Base-by-base conservation (phyloP, 148 eudicot species). In the Oxyria digyna region DNA sequence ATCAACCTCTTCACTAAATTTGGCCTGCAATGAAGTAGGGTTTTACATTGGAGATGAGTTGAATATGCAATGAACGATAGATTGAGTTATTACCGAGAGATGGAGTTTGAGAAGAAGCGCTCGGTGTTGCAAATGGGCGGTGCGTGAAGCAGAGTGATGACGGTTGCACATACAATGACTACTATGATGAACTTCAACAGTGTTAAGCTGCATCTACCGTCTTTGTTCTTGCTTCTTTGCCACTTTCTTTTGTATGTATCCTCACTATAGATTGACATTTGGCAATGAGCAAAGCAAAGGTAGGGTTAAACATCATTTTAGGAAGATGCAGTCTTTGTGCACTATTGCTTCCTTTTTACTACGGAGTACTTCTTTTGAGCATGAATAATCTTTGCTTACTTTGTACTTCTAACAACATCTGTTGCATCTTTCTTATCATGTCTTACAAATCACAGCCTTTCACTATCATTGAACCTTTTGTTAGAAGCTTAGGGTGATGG, bases 211-310 rank as follows among this genome's bases (percentile, higher is more conserved):
- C 80, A 76, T 77, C 73, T 87, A 74, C 67, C 77, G 29, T 84
- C 87, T 68, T 87, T 78, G 10, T 70, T 72, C 73, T 76, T 85
- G 71, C 69, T 85, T 78, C 79, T 82, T 21, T 82, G 79, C 32
- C 75, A 67, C 63, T 83, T 90, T 63, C 86, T 82, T 69, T 84
- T 90, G 80, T 80, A 81, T 10, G 71, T 78, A 7, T 90, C 96
- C 69, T 87, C 89, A 48, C 96, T 90, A 72, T 68, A 55, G 70
- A 68, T 69, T 70, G 1, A 71, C 10, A 18, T 31, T 65, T 65
- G 43, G 18, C 52, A 46, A 46, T 46, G 7, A 5, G 10, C 20
- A 45, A 17, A 46, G 21, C 20, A 46, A 46, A 46, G 52, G 17
- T 18, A 17, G n/a, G 49, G 6, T 18, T 45, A 45, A 45, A 17